Percentiles rank a stretch among this genome's conserved stretches.
Evolutionary conservation across 768 basidiomycete genomes (phyloP).

Genomic region (Fomitopsis serialis): DNA sequence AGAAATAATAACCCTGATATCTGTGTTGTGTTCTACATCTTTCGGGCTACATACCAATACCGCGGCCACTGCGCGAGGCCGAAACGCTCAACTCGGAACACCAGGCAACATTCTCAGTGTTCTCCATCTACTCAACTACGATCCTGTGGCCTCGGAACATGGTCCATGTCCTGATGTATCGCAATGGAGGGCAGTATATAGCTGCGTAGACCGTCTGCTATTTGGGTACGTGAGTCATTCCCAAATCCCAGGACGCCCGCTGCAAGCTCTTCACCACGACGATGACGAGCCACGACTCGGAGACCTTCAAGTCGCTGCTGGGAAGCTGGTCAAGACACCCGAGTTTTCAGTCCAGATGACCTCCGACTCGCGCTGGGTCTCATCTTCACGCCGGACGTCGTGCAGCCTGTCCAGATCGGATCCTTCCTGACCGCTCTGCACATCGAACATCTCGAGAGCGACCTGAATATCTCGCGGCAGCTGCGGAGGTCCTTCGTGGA

Average conservation of each 20-base stretch:
- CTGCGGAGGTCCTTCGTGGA: slow-evolving; percentile 68
- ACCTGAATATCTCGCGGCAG: slow-evolving; percentile 73
- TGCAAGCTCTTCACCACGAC: slow-evolving; percentile 5
- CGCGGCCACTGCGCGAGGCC: no score
- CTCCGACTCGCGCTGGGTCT: slow-evolving; percentile 69
- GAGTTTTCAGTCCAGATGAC: slow-evolving; percentile 79
- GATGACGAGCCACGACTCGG: slow-evolving; percentile 26
- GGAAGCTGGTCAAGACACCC: slow-evolving; percentile 77
- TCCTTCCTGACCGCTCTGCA: slow-evolving; percentile 87
- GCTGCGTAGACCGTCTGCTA: no score
- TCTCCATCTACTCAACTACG: no score
- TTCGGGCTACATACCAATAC: no score
- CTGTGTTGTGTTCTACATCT: no score
- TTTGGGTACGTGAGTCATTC: neutral
- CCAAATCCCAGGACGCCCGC: neutral
- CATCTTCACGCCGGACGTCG: slow-evolving; percentile 59
- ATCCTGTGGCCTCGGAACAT: no score
- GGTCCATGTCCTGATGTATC: no score
- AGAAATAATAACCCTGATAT: no score
- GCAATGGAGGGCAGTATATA: no score
- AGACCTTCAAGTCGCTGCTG: slow-evolving; percentile 72
- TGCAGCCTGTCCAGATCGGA: slow-evolving; percentile 74
- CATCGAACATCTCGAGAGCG: slow-evolving; percentile 72
- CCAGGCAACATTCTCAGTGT: no score
- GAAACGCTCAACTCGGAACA: no score